A percentile compares a stretch with the other conserved stretches of the same genome.
phyloP scores from a whole-genome alignment of 495 filamentous ascomycete species.

The Neurospora pannonica region DNA sequence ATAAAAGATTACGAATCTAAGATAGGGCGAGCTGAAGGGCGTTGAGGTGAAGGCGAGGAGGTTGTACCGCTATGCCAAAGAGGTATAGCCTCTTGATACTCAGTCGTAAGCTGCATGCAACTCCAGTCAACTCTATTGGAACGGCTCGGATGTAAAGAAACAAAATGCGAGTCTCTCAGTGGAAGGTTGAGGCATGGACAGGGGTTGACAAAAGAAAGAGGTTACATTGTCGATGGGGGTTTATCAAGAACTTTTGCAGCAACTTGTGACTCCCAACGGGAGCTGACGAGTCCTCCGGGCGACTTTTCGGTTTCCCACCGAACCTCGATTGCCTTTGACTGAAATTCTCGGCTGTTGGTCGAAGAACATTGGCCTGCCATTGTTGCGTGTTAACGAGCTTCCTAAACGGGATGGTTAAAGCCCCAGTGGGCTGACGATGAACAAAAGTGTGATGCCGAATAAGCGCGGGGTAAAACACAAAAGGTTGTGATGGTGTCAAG shows the following conservation, averaged over 20 bases:
- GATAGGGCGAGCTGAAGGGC: not conserved
- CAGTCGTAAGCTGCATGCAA: not conserved
- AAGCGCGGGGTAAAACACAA: not conserved
- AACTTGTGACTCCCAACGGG: not conserved
- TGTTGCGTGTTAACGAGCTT: not conserved
- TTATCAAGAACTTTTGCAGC: not conserved
- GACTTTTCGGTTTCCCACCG: not conserved
- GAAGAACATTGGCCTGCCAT: not conserved
- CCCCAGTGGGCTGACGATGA: not conserved
- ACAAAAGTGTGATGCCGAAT: not conserved
- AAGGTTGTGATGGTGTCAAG: not conserved
- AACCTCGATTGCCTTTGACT: not conserved
- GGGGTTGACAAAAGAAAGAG: not conserved
- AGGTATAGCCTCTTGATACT: not conserved
- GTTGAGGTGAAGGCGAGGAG: not conserved
- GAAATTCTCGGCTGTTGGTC: not conserved
- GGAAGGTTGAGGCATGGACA: not conserved
- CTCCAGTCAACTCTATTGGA: not conserved
- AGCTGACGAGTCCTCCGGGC: not conserved
- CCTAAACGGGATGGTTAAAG: not conserved
- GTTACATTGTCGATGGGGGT: not conserved
- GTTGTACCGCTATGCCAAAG: not conserved
- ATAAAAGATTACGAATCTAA: not conserved
- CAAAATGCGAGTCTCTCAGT: not conserved
- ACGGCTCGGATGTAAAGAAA: not conserved